Conservation (phyloP, 331 rosid genomes). For the Saraca asoca region DNA sequence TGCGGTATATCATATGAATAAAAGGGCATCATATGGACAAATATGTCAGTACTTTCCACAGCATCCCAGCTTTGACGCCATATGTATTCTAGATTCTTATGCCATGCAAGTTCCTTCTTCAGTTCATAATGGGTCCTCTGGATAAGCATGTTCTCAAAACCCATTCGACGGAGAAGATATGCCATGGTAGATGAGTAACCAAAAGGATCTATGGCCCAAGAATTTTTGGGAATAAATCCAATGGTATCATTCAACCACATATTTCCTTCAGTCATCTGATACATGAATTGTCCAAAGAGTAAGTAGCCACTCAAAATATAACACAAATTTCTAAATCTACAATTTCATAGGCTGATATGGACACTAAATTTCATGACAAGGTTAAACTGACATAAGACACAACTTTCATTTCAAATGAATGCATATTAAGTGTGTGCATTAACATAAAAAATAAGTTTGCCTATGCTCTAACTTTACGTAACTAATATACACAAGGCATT, state of each 20-base stretch:
- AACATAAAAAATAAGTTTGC: not conserved
- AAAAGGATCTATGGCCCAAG: conserved; percentile 99
- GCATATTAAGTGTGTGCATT: not conserved
- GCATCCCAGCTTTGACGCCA: conserved; percentile 99
- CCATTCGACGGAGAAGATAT: conserved; percentile 97
- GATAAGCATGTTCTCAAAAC: conserved; percentile 98
- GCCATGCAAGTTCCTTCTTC: conserved; percentile 92
- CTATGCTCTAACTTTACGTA: not conserved
- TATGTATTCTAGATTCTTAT: conserved; percentile 80
- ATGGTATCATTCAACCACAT: conserved; percentile 92
- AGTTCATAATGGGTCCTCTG: conserved; percentile 97
- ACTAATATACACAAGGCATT: conserved; percentile 2
- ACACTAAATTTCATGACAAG: conserved; percentile 25
- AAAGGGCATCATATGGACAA: conserved; percentile 99
- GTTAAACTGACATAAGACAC: conserved; percentile 2
- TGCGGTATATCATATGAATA: conserved; percentile 99
- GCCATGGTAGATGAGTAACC: conserved; percentile 99
- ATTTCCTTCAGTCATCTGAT: conserved; percentile 91
- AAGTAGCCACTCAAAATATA: conserved; percentile 35
- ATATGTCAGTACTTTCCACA: conserved; percentile 92
- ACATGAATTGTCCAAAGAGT: conserved; percentile 39
- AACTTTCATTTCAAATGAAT: conserved; percentile 7
- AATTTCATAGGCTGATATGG: not conserved
- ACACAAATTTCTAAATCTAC: conserved; percentile 7
- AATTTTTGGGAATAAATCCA: conserved; percentile 89